phyloP scores from a whole-genome alignment of 306 rosid species.

The Corylus heterophylla region DNA sequence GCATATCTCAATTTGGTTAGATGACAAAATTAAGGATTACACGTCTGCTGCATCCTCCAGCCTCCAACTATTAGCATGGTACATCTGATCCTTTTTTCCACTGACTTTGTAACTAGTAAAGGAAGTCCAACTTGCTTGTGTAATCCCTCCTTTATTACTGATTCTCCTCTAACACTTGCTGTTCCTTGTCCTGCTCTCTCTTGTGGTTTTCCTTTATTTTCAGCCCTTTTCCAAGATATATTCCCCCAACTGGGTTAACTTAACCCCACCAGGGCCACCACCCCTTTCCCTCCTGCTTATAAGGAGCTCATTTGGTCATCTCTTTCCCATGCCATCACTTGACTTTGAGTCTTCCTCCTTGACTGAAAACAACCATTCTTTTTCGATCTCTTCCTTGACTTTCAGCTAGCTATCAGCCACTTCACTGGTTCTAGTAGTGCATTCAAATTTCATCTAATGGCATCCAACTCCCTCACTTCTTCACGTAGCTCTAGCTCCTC shows the following conservation, averaged over 20 bases:
- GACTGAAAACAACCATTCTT: conserved; percentile 16
- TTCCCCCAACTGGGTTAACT: conserved; percentile 41
- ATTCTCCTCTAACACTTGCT: conserved; percentile 50
- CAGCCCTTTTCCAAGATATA: conserved; percentile 53
- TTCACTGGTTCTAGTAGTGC: too few relatives aligned
- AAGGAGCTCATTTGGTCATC: conserved; percentile 35
- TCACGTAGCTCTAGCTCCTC: conserved; percentile 45
- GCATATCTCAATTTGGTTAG: conserved; percentile 13
- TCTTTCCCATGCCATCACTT: conserved; percentile 39
- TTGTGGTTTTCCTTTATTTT: conserved; percentile 50
- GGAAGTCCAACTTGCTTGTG: conserved; percentile 26
- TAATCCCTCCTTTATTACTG: conserved; percentile 26
- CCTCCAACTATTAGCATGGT: conserved; percentile 16
- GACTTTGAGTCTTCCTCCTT: conserved; percentile 29
- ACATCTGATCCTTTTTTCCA: conserved; percentile 27
- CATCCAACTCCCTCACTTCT: conserved; percentile 38
- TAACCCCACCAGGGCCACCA: conserved; percentile 49
- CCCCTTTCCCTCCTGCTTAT: conserved; percentile 50
- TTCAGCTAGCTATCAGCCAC: too few relatives aligned
- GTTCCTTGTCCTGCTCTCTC: conserved; percentile 32
- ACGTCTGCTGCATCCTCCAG: background rate
- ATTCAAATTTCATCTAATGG: conserved; percentile 38
- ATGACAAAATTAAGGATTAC: background rate
- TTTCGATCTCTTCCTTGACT: background rate
- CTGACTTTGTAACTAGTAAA: conserved; percentile 26